Conservation (phyloP, 306 rosid species). For the Dryas alaskensis region DNA sequence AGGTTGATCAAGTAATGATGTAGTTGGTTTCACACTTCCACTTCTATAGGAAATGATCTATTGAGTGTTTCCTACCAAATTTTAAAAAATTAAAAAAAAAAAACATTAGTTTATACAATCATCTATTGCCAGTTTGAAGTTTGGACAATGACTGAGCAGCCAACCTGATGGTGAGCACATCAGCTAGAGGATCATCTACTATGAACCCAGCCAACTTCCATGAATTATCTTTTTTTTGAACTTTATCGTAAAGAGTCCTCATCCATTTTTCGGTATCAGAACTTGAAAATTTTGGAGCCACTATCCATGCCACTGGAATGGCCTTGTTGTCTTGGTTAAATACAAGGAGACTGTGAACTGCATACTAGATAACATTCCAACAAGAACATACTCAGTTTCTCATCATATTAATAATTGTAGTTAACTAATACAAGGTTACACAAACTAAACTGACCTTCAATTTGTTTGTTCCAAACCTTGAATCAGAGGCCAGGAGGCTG, state of each 20-base stretch:
- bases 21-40: slow-evolving; percentile 4
- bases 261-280: slow-evolving; percentile 80
- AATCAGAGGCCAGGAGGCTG: slow-evolving; percentile 79
- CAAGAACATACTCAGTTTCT: slow-evolving; percentile 36
- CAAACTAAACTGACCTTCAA: slow-evolving; percentile 63
- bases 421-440: slow-evolving; percentile 14
- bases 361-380: slow-evolving; percentile 54
- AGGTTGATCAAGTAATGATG: background rate
- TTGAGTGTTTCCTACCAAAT: background rate
- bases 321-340: slow-evolving; percentile 89
- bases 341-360: slow-evolving; percentile 83
- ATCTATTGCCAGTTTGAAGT: background rate
- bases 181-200: slow-evolving; percentile 78
- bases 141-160: slow-evolving; percentile 7
- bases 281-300: slow-evolving; percentile 62
- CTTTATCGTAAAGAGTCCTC: slow-evolving; percentile 88
- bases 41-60: background rate
- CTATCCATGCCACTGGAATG: slow-evolving; percentile 91
- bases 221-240: slow-evolving; percentile 68
- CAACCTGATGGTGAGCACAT: slow-evolving; percentile 73
- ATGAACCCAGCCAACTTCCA: slow-evolving; percentile 91
- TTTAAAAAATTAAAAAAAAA: background rate
- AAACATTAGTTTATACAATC: background rate
- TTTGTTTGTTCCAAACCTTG: slow-evolving; percentile 84
- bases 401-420: slow-evolving; percentile 14